Percentiles rank a stretch among this genome's conserved stretches.
These are phyloP conservation scores for Penicillium atrosanguineum DNA, from an alignment of 495 filamentous ascomycete species.

Conservation along the genomic window DNA sequence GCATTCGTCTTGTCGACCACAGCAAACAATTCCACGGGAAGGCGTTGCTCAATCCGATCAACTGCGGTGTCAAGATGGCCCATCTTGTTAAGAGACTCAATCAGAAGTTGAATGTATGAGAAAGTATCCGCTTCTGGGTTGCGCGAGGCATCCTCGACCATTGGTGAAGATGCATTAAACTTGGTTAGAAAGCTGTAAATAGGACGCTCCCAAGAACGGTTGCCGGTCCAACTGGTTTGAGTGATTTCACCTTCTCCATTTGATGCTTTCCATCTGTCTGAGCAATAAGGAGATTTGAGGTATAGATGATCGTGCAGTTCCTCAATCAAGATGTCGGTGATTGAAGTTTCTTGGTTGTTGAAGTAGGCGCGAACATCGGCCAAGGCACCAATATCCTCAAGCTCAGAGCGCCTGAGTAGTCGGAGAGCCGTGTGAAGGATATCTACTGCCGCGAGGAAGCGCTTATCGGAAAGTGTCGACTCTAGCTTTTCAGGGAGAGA, in stretches of 20 bases:
- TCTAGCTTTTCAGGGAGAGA: constrained; percentile 91
- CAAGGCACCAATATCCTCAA: constrained; percentile 89
- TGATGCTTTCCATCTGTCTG: constrained; percentile 82
- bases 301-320: constrained; percentile 97
- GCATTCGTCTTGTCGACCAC: constrained; percentile 93
- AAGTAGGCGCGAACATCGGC: constrained; percentile 84
- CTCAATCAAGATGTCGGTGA: constrained; percentile 93
- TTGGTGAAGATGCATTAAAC: constrained; percentile 67
- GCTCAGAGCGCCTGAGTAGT: constrained; percentile 77
- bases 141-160: constrained; percentile 82
- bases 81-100: constrained; percentile 87
- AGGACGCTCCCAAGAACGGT: constrained; percentile 52
- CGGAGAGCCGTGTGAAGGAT: constrained; percentile 83
- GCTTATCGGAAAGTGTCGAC: constrained; percentile 90
- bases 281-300: constrained; percentile 93
- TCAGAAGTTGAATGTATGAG: constrained; percentile 81
- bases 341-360: constrained; percentile 83
- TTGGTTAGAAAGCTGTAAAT: constrained; percentile 77
- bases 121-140: constrained; percentile 96
- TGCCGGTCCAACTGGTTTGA: constrained; percentile 27
- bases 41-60: constrained; percentile 83
- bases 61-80: constrained; percentile 81
- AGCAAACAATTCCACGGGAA: constrained; percentile 90
- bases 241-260: constrained; percentile 53
- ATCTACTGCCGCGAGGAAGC: constrained; percentile 89